phyloP scores from a whole-genome alignment of 805 yeast genomes.

The Crinitomyces ghanaensis region DNA sequence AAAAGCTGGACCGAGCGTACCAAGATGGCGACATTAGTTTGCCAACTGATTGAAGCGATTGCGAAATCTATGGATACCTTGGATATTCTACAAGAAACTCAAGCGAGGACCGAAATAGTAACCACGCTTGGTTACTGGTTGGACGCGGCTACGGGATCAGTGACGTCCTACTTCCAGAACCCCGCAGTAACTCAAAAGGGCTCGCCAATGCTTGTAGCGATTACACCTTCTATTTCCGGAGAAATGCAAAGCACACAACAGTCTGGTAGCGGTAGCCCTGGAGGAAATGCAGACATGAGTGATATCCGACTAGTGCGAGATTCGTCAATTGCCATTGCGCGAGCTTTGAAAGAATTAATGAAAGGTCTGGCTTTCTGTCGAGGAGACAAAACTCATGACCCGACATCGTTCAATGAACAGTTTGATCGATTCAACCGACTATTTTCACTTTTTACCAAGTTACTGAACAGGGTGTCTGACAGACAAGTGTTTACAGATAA shows the following conservation, averaged over 20 bases:
- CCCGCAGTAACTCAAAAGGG: conserved; percentile 4
- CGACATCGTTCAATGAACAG: conserved; percentile 25
- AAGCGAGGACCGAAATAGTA: conserved; percentile 17
- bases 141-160: conserved; percentile 6
- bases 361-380: conserved; percentile 14
- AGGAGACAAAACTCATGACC: conserved; percentile 15
- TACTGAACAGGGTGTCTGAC: conserved; percentile 27
- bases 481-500: conserved; percentile 10
- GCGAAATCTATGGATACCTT: conserved; percentile 17
- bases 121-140: conserved; percentile 20
- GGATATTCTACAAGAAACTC: conserved; percentile 15
- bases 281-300: conserved; percentile 10
- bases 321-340: conserved; percentile 12
- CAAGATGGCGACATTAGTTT: conserved; percentile 14
- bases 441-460: conserved; percentile 37
- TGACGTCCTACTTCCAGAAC: neutral
- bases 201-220: too few species aligned
- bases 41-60: conserved; percentile 17
- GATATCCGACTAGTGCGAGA: conserved; percentile 13
- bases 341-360: conserved; percentile 12
- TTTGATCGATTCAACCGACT: conserved; percentile 35
- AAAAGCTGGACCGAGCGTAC: conserved; percentile 8
- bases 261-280: too few species aligned
- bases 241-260: conserved; percentile 5
- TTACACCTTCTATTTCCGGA: neutral